Conservation (phyloP, 768 basidiomycete genomes). For the Pulveroboletus ravenelii region DNA sequence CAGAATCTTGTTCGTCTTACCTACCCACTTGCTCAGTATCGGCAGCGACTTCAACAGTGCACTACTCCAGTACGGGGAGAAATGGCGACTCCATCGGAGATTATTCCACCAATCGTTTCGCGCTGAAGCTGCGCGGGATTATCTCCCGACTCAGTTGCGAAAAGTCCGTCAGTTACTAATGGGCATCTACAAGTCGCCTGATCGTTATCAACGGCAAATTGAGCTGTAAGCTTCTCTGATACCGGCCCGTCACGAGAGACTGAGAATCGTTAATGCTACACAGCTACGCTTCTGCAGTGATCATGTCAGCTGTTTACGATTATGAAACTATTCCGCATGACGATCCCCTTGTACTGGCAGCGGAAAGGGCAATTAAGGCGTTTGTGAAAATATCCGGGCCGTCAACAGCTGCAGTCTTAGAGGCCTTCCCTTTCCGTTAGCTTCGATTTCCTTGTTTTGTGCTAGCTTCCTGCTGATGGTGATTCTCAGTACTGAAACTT, state of each 20-base stretch:
- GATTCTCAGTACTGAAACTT: constrained; percentile 25
- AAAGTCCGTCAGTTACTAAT: constrained; percentile 26
- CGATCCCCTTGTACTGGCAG: constrained; percentile 27
- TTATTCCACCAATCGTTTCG: constrained; percentile 32
- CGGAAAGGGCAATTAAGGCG: constrained; percentile 27
- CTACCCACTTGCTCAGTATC: constrained; percentile 11
- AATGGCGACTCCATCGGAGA: constrained; percentile 31
- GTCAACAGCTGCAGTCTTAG: constrained; percentile 24
- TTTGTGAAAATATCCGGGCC: constrained; percentile 24
- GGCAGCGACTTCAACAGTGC: constrained; percentile 31
- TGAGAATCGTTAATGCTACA: not conserved
- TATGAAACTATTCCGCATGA: constrained; percentile 26
- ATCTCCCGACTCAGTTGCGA: constrained; percentile 25
- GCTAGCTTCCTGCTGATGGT: constrained; percentile 9
- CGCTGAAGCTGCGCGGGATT: constrained; percentile 22
- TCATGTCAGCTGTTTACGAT: constrained; percentile 32
- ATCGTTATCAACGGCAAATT: constrained; percentile 25
- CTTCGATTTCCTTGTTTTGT: constrained; percentile 6
- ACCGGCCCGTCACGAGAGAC: not conserved
- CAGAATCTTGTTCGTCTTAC: constrained; percentile 2
- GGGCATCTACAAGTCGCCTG: constrained; percentile 21
- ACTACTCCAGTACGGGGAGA: constrained; percentile 27
- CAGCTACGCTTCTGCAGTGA: constrained; percentile 31
- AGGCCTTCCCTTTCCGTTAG: constrained; percentile 32
- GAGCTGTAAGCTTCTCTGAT: constrained; percentile 25